phyloP scores from a whole-genome alignment of 2,329 filamentous ascomycete genomes.

The Aspergillus ochraceoroseus region DNA sequence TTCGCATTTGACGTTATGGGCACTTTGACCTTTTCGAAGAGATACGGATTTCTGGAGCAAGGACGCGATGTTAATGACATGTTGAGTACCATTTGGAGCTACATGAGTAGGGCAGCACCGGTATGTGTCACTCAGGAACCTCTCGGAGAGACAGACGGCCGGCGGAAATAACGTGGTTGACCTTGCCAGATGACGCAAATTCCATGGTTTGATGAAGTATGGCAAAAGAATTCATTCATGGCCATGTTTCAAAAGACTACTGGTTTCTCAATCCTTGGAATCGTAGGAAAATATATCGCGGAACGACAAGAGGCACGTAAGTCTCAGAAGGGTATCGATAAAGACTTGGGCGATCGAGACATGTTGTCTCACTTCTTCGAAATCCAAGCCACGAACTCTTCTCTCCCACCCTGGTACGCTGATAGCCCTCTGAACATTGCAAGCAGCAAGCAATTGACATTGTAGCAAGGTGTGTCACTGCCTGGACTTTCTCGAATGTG shows the following conservation, averaged over 20 bases:
- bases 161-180: too few species aligned
- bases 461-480: slow-evolving; percentile 18
- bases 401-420: slow-evolving; percentile 5
- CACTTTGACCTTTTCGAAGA: slow-evolving; percentile 28
- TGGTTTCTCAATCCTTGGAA: slow-evolving; percentile 2
- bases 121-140: too few species aligned
- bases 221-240: slow-evolving; percentile 7
- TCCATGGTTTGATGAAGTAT: slow-evolving; percentile 21
- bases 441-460: too few species aligned
- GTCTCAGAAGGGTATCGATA: neutral
- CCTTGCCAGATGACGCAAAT: slow-evolving; percentile 26
- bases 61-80: slow-evolving; percentile 28
- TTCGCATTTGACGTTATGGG: slow-evolving; percentile 37
- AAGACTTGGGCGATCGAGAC: neutral
- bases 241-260: neutral
- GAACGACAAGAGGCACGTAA: neutral
- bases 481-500: slow-evolving; percentile 36
- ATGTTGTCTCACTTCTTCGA: slow-evolving; percentile 8
- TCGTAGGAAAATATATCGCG: slow-evolving; percentile 1
- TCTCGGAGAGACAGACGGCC: too few species aligned
- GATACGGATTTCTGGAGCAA: slow-evolving; percentile 29
- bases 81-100: slow-evolving; percentile 16
- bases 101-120: slow-evolving; percentile 21
- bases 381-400: neutral
- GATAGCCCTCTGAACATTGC: too few species aligned